phyloP scores from a whole-genome alignment of 371 early-diverging fungal species.

The Mucor lusitanicus region DNA sequence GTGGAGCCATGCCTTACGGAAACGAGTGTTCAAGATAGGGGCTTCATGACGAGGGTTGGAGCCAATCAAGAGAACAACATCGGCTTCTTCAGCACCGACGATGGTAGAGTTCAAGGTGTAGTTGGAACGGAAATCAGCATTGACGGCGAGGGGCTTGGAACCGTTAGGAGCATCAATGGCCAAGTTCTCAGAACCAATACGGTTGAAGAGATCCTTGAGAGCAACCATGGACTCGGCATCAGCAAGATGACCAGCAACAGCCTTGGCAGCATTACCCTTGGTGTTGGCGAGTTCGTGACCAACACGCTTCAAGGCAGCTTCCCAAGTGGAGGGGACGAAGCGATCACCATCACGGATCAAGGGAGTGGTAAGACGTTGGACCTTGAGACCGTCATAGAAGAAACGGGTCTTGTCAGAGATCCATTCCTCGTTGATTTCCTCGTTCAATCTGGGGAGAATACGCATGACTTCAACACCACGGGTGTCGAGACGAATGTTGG shows the following conservation, averaged over 20 bases:
- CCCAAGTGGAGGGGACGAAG: slow-evolving; percentile 88
- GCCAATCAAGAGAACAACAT: slow-evolving; percentile 89
- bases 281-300: slow-evolving; percentile 63
- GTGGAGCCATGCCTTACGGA: slow-evolving; percentile 92
- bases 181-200: slow-evolving; percentile 84
- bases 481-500: slow-evolving; percentile 94
- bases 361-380: slow-evolving; percentile 92
- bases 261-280: slow-evolving; percentile 69
- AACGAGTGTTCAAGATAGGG: slow-evolving; percentile 91
- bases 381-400: slow-evolving; percentile 93
- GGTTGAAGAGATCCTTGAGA: slow-evolving; percentile 93
- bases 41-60: slow-evolving; percentile 98
- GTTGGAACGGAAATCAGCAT: slow-evolving; percentile 87
- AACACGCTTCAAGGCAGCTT: slow-evolving; percentile 80
- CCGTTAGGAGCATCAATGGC: slow-evolving; percentile 72
- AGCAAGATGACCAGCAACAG: slow-evolving; percentile 92
- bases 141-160: slow-evolving; percentile 58
- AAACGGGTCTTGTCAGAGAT: slow-evolving; percentile 97
- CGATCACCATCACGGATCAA: slow-evolving; percentile 84
- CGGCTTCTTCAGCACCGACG: slow-evolving; percentile 89
- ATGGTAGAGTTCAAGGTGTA: slow-evolving; percentile 87
- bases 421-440: slow-evolving; percentile 98
- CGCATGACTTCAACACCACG: slow-evolving; percentile 97
- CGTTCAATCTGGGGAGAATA: slow-evolving; percentile 92
- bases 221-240: slow-evolving; percentile 85